Evolutionary conservation across 106 monocot genomes (phyloP).

Genomic region (Dioscorea alata): DNA sequence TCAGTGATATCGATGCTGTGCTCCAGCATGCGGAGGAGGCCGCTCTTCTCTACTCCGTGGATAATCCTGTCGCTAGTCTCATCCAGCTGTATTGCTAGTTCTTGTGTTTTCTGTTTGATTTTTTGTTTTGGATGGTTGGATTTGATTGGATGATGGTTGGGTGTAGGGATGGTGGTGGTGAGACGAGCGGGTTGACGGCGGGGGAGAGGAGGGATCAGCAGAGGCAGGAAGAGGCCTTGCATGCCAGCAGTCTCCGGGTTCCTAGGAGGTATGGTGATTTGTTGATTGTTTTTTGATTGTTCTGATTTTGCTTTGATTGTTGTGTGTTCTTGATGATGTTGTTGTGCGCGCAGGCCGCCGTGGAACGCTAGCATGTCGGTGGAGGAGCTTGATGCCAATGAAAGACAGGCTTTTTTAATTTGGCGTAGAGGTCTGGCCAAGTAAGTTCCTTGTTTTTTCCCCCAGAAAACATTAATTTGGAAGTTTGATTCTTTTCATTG

Average conservation of each 20-base stretch:
- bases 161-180: slow-evolving; percentile 33
- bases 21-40: slow-evolving; percentile 59
- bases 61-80: slow-evolving; percentile 21
- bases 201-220: slow-evolving; percentile 40
- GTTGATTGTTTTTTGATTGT: background rate
- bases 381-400: slow-evolving; percentile 74
- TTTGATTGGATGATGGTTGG: background rate
- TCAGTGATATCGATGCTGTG: slow-evolving; percentile 80
- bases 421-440: slow-evolving; percentile 81
- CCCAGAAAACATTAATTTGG: no score
- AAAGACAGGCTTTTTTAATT: slow-evolving; percentile 55
- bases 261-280: slow-evolving; percentile 56
- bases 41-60: slow-evolving; percentile 11
- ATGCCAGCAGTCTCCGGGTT: slow-evolving; percentile 69
- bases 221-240: slow-evolving; percentile 72
- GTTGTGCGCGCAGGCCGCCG: slow-evolving; percentile 40
- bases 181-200: slow-evolving; percentile 10
- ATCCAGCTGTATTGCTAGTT: slow-evolving; percentile 37
- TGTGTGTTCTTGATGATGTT: slow-evolving; percentile 4
- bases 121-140: background rate
- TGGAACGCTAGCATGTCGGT: slow-evolving; percentile 73
- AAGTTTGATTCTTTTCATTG: no score
- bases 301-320: slow-evolving; percentile 1
- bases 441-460: slow-evolving; percentile 22
- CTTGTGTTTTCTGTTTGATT: background rate